Evolutionary conservation across 1,139 yeast species (phyloP).

Genomic region (Protomyces pachydermus): DNA sequence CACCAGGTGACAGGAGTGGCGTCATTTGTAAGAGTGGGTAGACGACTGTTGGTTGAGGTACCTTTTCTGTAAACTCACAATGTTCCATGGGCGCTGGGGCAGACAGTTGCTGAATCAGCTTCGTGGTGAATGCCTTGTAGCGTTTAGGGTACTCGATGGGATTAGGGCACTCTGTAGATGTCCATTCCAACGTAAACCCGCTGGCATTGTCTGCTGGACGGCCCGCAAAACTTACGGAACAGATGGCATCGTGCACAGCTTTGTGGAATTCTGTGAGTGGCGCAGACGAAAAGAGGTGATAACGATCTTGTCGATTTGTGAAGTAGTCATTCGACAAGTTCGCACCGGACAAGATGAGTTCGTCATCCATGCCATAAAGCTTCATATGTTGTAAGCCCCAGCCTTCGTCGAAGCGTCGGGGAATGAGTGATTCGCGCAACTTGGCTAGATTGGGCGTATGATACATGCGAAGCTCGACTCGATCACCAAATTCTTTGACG

Average conservation of each 20-base stretch:
- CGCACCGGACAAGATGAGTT: constrained; percentile 77
- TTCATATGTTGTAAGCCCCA: constrained; percentile 96
- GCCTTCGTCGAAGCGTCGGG: constrained; percentile 84
- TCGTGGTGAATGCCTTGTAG: constrained; percentile 58
- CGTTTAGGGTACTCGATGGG: constrained; percentile 58
- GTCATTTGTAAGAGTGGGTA: constrained; percentile 91
- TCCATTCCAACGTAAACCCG: constrained; percentile 46
- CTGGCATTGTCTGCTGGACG: constrained; percentile 34
- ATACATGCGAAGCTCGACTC: constrained; percentile 78
- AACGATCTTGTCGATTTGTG: constrained; percentile 93
- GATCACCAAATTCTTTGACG: constrained; percentile 59
- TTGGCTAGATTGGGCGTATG: constrained; percentile 86
- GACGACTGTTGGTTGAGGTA: constrained; percentile 44
- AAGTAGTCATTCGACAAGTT: constrained; percentile 86
- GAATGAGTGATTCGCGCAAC: constrained; percentile 57
- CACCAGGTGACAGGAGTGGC: constrained; percentile 55
- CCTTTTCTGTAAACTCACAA: constrained; percentile 21
- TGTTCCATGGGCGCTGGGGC: constrained; percentile 21
- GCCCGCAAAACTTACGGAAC: constrained; percentile 66
- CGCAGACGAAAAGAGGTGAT: constrained; percentile 61
- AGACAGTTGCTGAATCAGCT: constrained; percentile 50
- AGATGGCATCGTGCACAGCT: constrained; percentile 59
- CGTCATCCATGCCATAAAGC: constrained; percentile 89
- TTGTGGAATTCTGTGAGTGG: constrained; percentile 67
- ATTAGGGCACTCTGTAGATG: constrained; percentile 62